Evolutionary conservation across 208 protist species (phyloP).

Genomic region (Trypanosoma rangeli): DNA sequence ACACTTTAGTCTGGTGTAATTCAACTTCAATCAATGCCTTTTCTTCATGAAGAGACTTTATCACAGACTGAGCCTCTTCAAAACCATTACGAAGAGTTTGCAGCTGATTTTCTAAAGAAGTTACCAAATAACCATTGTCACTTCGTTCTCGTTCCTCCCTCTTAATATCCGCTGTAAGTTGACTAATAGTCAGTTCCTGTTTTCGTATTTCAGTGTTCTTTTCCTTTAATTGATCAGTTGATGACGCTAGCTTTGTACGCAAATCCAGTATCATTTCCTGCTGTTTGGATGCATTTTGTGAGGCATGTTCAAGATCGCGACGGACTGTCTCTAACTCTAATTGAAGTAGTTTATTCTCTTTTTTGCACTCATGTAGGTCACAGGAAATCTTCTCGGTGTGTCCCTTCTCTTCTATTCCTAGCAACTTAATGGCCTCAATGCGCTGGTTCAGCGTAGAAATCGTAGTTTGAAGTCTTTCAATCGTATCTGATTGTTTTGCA

Average conservation of each 20-base stretch:
- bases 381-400: constrained; percentile 64
- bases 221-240: constrained; percentile 60
- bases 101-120: constrained; percentile 25
- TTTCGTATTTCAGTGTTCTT: constrained; percentile 62
- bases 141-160: constrained; percentile 49
- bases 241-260: constrained; percentile 37
- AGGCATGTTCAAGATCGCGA: constrained; percentile 44
- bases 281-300: constrained; percentile 38
- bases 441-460: constrained; percentile 73
- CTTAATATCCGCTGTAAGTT: constrained; percentile 65
- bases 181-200: constrained; percentile 60
- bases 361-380: constrained; percentile 49
- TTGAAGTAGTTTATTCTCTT: constrained; percentile 53
- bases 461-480: constrained; percentile 67
- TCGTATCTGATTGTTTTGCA: constrained; percentile 37
- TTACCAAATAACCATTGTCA: constrained; percentile 42
- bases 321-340: constrained; percentile 50
- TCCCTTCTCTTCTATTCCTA: constrained; percentile 61
- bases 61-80: neutral
- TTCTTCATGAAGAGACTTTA: constrained; percentile 5
- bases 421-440: constrained; percentile 66
- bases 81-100: constrained; percentile 15
- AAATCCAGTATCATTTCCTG: constrained; percentile 64
- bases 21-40: constrained; percentile 45
- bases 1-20: constrained; percentile 37